phyloP scores from a whole-genome alignment of 2,329 filamentous ascomycete genomes.

The Sporothrix variecibatus region DNA sequence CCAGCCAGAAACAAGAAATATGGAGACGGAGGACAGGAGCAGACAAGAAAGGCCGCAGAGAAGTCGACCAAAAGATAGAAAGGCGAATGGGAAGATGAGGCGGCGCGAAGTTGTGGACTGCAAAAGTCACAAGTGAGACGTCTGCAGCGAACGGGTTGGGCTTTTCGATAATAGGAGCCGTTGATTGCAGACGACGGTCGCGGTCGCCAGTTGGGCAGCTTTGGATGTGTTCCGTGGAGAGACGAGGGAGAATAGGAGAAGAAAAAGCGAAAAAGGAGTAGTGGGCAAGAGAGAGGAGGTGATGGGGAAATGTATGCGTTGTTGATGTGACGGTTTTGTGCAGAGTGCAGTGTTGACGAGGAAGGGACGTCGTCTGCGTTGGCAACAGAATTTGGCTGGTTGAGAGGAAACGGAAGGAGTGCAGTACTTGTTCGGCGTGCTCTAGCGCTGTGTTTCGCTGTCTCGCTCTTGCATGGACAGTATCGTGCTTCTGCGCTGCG shows the following conservation, averaged over 20 bases:
- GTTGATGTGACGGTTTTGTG: slow-evolving; percentile 30
- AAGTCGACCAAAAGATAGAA: background rate
- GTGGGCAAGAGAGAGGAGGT: background rate
- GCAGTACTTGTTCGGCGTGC: slow-evolving; percentile 8
- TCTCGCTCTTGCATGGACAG: slow-evolving; percentile 15
- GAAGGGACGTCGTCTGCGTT: slow-evolving; percentile 23
- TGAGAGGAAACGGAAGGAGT: slow-evolving; percentile 21
- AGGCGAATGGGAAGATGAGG: slow-evolving; percentile 15
- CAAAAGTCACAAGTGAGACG: background rate
- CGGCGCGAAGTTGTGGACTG: background rate
- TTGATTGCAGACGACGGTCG: slow-evolving; percentile 1
- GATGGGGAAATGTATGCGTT: slow-evolving; percentile 24
- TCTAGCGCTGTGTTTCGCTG: slow-evolving; percentile 19
- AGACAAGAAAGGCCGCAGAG: background rate
- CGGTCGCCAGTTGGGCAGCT: slow-evolving; percentile 17
- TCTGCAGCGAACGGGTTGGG: slow-evolving; percentile 8
- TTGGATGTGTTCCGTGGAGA: background rate
- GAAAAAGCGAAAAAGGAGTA: background rate
- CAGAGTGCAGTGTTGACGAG: slow-evolving; percentile 20
- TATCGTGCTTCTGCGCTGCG: slow-evolving; percentile 7
- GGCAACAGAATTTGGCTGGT: slow-evolving; percentile 14
- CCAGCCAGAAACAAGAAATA: slow-evolving; percentile 5
- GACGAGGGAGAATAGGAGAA: background rate
- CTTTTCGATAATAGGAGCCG: background rate
- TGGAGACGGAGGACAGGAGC: background rate